phyloP scores from a whole-genome alignment of 441 rosid genomes.

The Breynia disticha region DNA sequence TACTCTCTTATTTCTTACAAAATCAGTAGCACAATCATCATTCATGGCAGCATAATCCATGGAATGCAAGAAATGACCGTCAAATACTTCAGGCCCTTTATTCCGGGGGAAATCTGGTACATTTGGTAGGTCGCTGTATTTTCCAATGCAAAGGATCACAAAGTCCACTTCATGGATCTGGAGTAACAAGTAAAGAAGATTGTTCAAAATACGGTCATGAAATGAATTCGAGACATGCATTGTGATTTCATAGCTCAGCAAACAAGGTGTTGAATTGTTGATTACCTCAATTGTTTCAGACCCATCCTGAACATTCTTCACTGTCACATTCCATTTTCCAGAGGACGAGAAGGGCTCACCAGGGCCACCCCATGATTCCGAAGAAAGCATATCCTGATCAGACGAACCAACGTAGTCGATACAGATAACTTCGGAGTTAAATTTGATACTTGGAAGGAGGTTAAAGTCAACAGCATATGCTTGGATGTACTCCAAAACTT shows the following conservation, averaged over 20 bases:
- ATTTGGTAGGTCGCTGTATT: constrained; percentile 32
- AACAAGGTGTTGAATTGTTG: neutral
- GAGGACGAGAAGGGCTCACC: constrained; percentile 16
- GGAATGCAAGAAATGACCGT: constrained; percentile 32
- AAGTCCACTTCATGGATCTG: constrained; percentile 32
- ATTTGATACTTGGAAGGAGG: constrained; percentile 17
- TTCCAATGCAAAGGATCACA: constrained; percentile 37
- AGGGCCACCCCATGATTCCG: constrained; percentile 19
- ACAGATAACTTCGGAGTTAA: constrained; percentile 15
- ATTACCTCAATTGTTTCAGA: constrained; percentile 15
- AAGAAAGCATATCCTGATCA: constrained; percentile 5
- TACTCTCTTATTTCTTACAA: constrained; percentile 23
- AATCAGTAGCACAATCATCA: constrained; percentile 12
- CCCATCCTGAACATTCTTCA: constrained; percentile 10
- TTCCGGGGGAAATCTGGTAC: constrained; percentile 23
- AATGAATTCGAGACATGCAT: neutral
- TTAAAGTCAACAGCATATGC: constrained; percentile 20
- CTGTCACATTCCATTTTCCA: constrained; percentile 24
- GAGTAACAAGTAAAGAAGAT: neutral
- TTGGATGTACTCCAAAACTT: constrained; percentile 14
- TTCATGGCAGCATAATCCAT: constrained; percentile 36
- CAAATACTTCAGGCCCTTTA: constrained; percentile 31
- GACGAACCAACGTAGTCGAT: constrained; percentile 8
- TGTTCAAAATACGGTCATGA: too few species aligned
- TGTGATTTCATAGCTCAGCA: neutral